Base-by-base conservation (phyloP, 2,329 filamentous ascomycete genomes). In the Colletotrichum truncatum region DNA sequence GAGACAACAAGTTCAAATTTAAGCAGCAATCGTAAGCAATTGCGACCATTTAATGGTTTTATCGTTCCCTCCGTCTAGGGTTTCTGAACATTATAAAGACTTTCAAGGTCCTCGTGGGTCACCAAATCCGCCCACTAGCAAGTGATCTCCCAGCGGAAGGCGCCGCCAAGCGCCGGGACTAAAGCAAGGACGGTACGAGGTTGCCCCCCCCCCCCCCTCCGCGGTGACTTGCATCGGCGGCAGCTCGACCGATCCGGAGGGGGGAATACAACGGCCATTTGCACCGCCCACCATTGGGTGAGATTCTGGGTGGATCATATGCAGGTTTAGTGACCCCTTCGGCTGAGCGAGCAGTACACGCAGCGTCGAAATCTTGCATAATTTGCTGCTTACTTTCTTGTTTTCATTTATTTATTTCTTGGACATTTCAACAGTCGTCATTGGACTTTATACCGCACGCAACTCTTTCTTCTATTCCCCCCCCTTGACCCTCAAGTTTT, bases 1-100 rank as follows among this genome's bases (percentile, higher is more conserved):
- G 39, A 67, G 51, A 60, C n/a, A n/a, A n/a, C n/a, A n/a, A n/a
- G n/a, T 61, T 66, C 53, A 66, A 56, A 38, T 66, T 66, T 46
- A 49, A 52, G 23, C 41, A 11, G 41, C 41, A 45, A n/a, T 16
- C 36, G 14, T 16, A 18, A 16, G n/a, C 32, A 36, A 7, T 36
- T 36, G n/a, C n/a, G n/a, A n/a, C n/a, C n/a, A n/a, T n/a, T n/a
- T n/a, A n/a, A n/a, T 36, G 32, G 32, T 36, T 5, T 11, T 7
- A 4, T 36, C 1, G 1, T 36, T 36, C 5, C 32, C 32, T 36
- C 32, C n/a, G 32, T 41, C 38, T 8, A 18, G 38, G n/a, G n/a
- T n/a, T n/a, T n/a, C n/a, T n/a, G n/a, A n/a, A n/a, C n/a, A n/a
- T n/a, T n/a, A n/a, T n/a, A n/a, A n/a, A n/a, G n/a, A n/a, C n/a